Evolutionary conservation across 1,139 yeast species (phyloP).

Genomic region (Saccharomyces hybrid): DNA sequence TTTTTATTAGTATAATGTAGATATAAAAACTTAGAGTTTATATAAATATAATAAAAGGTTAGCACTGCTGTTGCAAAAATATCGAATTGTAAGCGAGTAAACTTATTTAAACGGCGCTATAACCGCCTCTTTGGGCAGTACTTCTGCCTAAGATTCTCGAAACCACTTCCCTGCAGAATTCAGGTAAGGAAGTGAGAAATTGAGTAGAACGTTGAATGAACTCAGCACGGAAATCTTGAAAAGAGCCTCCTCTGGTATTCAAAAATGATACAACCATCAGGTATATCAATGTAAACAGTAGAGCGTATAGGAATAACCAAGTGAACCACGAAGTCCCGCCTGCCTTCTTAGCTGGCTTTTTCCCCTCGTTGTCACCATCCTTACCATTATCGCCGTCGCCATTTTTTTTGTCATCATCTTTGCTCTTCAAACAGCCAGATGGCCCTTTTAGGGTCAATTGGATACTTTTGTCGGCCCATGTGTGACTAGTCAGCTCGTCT

Average conservation of each 20-base stretch:
- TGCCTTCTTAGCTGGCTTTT: slow-evolving; percentile 10
- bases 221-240: slow-evolving; percentile 51
- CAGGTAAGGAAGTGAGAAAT: slow-evolving; percentile 58
- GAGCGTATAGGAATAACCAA: slow-evolving; percentile 62
- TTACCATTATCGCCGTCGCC: slow-evolving; percentile 29
- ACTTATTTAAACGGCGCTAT: slow-evolving; percentile 65
- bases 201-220: slow-evolving; percentile 63
- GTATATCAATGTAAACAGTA: slow-evolving; percentile 62
- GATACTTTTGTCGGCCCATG: slow-evolving; percentile 24
- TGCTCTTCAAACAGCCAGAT: slow-evolving; percentile 27
- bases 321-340: slow-evolving; percentile 51
- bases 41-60: not conserved
- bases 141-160: slow-evolving; percentile 61
- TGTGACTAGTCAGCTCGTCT: slow-evolving; percentile 25
- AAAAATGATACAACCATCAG: slow-evolving; percentile 78
- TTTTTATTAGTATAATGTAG: slow-evolving; percentile 3
- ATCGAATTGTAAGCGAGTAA: not conserved
- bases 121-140: slow-evolving; percentile 58
- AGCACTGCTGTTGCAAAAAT: not conserved
- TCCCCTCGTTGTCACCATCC: slow-evolving; percentile 15
- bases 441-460: slow-evolving; percentile 25
- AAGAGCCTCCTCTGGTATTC: slow-evolving; percentile 36
- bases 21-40: not conserved
- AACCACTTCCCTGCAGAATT: slow-evolving; percentile 60
- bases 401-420: slow-evolving; percentile 18